Base-by-base conservation (phyloP, 768 basidiomycete species). In the Boletus subparvulus region DNA sequence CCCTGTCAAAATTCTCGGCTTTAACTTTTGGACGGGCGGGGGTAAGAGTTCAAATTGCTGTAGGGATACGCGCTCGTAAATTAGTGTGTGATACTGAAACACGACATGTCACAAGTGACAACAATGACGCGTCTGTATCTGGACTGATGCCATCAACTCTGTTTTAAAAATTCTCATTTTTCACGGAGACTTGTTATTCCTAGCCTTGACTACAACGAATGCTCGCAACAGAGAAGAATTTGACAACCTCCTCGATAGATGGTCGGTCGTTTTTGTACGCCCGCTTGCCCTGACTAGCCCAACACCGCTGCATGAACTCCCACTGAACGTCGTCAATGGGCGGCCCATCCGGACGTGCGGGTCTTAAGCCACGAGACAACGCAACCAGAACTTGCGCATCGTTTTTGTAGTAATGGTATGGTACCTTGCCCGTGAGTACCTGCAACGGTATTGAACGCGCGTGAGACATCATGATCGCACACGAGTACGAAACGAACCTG, bases 361-460 rank as follows among this genome's bases (percentile, higher is more conserved):
- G 66, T 42, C 60, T 48, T 28, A 55, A 54, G 4, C 57, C 55
- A 13, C 62, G 57, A 26, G 52, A 62, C 43, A 69, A 41, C 8
- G 55, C 62, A 30, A 64, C 39, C 21, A 69, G 35, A 8, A 70
- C 67, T 37, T 70, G 69, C 1, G 55, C 60, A 13, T 68, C 67
- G 12, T 59, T 58, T 30, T 58, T 69, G 51, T 61, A 58, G 44
- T 66, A 58, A 47, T 66, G 43, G 50, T 62, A 69, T 2, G 69
- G 68, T 4, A 66, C 35, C 45, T 59, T 64, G 33, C 60, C 58
- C 3, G 60, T 67, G 40, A 71, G 55, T 6, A 69, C 62, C 80
- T 74, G 49, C 16, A 35, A 36, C 10, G 9, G 16, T 28, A 30
- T 49, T 40, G 28, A 50, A 52, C 24, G 3, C 32, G 43, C 19